Evolutionary conservation across 2,329 filamentous ascomycete species (phyloP).

Genomic region (Cladosporium sp.): DNA sequence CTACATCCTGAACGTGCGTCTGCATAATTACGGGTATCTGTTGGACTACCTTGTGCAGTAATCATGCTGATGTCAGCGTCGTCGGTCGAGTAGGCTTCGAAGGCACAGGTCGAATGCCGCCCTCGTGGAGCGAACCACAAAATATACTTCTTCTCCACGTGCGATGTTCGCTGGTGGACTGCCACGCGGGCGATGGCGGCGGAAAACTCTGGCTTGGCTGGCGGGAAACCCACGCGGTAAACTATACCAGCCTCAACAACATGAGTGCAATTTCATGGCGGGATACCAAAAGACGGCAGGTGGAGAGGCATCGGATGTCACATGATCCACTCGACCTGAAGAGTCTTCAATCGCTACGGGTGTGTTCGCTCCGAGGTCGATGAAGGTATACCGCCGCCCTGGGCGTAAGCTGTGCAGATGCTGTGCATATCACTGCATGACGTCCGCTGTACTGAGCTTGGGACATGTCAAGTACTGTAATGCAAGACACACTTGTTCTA

Average conservation of each 20-base stretch:
- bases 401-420: neutral
- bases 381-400: neutral
- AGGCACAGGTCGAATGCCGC: neutral
- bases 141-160: conserved; percentile 7
- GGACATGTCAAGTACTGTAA: neutral
- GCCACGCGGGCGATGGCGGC: neutral
- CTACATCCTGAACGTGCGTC: no score
- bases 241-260: neutral
- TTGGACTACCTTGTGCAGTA: neutral
- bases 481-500: neutral
- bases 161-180: neutral
- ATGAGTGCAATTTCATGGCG: no score
- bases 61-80: neutral
- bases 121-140: neutral
- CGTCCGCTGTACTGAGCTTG: neutral
- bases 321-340: neutral
- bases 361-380: neutral
- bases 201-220: conserved; percentile 2
- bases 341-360: neutral
- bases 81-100: neutral
- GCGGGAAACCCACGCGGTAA: neutral
- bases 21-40: neutral
- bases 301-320: neutral
- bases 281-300: neutral
- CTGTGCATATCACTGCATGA: no score